These are phyloP conservation scores for Punctularia strigosozonata DNA, from an alignment of 768 basidiomycete genomes.

Conservation along the genomic window DNA sequence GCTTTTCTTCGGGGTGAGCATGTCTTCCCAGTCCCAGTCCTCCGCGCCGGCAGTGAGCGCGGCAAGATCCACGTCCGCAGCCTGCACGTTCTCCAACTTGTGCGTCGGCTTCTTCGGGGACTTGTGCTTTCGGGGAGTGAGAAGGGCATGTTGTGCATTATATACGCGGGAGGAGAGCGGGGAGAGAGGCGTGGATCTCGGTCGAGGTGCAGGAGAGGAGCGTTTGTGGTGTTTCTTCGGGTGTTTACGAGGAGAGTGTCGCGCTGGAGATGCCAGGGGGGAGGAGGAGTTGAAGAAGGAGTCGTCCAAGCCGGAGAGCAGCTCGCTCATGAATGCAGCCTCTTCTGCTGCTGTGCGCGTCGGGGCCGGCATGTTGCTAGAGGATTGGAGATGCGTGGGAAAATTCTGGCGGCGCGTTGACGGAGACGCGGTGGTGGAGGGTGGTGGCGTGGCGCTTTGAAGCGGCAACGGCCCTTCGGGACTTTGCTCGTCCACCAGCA, in stretches of 20 bases:
- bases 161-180: too few relatives aligned
- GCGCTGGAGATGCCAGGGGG: constrained; percentile 25
- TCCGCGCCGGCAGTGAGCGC: constrained; percentile 54
- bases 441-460: too few relatives aligned
- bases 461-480: too few relatives aligned
- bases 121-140: too few relatives aligned
- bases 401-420: too few relatives aligned
- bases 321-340: constrained; percentile 41
- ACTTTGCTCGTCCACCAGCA: too few relatives aligned
- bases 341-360: constrained; percentile 33
- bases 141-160: too few relatives aligned
- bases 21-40: constrained; percentile 58
- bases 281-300: constrained; percentile 33
- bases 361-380: constrained; percentile 29
- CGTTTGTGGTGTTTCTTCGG: constrained; percentile 4
- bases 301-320: constrained; percentile 45
- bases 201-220: constrained; percentile 6
- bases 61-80: constrained; percentile 29
- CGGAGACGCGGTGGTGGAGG: too few relatives aligned
- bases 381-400: too few relatives aligned
- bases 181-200: too few relatives aligned
- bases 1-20: too few relatives aligned
- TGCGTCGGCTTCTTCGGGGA: constrained; percentile 4
- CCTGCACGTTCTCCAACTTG: background rate
- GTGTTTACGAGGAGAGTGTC: constrained; percentile 7